Base-by-base conservation (phyloP, 179 eudicot genomes). In the Heliamphora pulchella region DNA sequence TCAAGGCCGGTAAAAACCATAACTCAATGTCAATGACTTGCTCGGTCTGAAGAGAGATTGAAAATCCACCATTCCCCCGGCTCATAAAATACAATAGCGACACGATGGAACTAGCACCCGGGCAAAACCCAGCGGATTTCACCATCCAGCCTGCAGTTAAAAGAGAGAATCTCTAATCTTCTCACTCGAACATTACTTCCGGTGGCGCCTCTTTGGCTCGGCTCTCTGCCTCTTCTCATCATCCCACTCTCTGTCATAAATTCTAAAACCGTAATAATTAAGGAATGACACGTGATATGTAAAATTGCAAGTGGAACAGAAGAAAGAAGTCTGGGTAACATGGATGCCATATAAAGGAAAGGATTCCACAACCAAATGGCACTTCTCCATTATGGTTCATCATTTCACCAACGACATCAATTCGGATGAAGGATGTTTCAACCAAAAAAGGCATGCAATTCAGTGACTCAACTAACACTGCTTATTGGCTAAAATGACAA, bases 161-260 rank as follows among this genome's bases (percentile, higher is more conserved):
- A 22, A 54, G 50, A 58, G 18, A 78, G 67, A 47, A 55, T 53
- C 39, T 44, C 46, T 0, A 39, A 53, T 14, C 14, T 57, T 47
- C 76, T 5, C 9, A 1, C 31, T 79, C 5, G 2, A 14, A 18
- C 47, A 78, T 76, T 84, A 89, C 82, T 96, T 96, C 81, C 99
- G 88, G 68, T 91, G 98, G 82, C 98, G 79, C 72, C 98, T 90
- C 87, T 96, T 96, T 59, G 94, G 92, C 83, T 96, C 99, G 64
- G 87, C 95, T 84, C 98, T 89, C 84, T 85, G 99, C 80, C 98
- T 86, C 87, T 96, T 96, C 85, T 96, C 99, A 17, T 96, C 99
- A 44, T 96, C 98, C 98, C 97, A 96, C 8, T 96, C 99, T 53
- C 99, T 92, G 68, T 96, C 99, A 62, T 92, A 90, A 79, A 90